Conservation (phyloP, 2,329 filamentous ascomycete species). For the Aaosphaeria pasadenensis region DNA sequence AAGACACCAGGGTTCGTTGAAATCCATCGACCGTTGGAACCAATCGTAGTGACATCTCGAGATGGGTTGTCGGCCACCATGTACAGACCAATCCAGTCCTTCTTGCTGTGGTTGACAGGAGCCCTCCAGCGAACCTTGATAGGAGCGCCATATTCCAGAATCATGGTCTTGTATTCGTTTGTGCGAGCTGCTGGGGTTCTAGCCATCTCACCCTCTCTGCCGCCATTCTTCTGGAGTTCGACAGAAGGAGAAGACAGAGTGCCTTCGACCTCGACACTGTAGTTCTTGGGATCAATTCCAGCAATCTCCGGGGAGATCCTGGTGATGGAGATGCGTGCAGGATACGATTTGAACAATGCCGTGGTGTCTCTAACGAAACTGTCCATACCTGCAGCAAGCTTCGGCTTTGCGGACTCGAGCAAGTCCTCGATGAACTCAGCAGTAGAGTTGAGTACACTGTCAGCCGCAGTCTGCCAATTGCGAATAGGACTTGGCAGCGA, state of each 20-base stretch:
- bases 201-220: conserved; percentile 70
- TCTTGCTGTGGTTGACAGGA: conserved; percentile 79
- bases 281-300: conserved; percentile 75
- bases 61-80: conserved; percentile 92
- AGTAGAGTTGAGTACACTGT: conserved; percentile 81
- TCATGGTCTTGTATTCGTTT: conserved; percentile 67
- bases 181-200: conserved; percentile 62
- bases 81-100: conserved; percentile 95
- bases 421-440: conserved; percentile 89
- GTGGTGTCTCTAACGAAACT: conserved; percentile 86
- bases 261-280: conserved; percentile 72
- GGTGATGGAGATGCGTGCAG: conserved; percentile 79
- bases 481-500: conserved; percentile 81
- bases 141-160: conserved; percentile 85
- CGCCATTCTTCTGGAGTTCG: conserved; percentile 60
- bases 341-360: conserved; percentile 84
- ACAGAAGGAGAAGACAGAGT: conserved; percentile 50
- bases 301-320: conserved; percentile 76
- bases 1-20: conserved; percentile 75
- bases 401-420: conserved; percentile 79
- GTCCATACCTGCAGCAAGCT: conserved; percentile 79
- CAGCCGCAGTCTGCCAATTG: conserved; percentile 80
- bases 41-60: conserved; percentile 76
- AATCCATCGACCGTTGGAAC: conserved; percentile 85
- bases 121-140: conserved; percentile 90